phyloP scores from a whole-genome alignment of 306 rosid genomes.

The Morella rubra region DNA sequence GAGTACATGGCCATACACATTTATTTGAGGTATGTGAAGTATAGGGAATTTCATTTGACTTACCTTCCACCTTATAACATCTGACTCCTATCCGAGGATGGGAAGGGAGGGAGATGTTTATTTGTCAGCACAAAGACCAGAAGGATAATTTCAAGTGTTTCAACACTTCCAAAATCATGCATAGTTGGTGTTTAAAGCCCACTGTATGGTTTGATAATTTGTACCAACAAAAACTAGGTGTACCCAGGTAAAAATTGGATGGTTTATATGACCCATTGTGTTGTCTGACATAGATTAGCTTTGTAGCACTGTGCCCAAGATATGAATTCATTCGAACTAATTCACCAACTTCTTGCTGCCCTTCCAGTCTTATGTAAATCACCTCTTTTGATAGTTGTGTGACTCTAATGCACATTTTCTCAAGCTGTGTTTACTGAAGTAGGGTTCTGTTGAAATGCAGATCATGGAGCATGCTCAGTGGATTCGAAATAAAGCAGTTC shows the following conservation, averaged over 20 bases:
- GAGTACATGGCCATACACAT: conserved; percentile 89
- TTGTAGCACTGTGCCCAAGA: background rate
- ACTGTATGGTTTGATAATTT: background rate
- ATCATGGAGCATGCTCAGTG: conserved; percentile 74
- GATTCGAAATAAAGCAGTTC: conserved; percentile 87
- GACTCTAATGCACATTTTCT: conserved; percentile 17
- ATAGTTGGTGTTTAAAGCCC: background rate
- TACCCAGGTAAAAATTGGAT: background rate
- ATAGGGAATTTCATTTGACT: background rate
- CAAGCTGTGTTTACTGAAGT: conserved; percentile 11
- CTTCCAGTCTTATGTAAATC: conserved; percentile 7
- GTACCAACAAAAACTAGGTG: background rate
- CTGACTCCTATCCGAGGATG: background rate
- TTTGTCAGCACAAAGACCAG: background rate
- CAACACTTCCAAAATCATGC: background rate
- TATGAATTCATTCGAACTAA: conserved; percentile 16
- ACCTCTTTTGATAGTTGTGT: conserved; percentile 1
- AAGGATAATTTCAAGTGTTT: background rate
- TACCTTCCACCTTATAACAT: background rate
- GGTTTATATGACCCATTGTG: conserved; percentile 12
- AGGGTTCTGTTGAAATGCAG: conserved; percentile 40
- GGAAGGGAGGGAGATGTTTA: background rate
- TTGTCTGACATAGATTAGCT: conserved; percentile 3
- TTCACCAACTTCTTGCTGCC: background rate
- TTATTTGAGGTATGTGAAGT: conserved; percentile 55